Evolutionary conservation across 768 basidiomycete species (phyloP).

Genomic region (Leccinum longicurvipes): DNA sequence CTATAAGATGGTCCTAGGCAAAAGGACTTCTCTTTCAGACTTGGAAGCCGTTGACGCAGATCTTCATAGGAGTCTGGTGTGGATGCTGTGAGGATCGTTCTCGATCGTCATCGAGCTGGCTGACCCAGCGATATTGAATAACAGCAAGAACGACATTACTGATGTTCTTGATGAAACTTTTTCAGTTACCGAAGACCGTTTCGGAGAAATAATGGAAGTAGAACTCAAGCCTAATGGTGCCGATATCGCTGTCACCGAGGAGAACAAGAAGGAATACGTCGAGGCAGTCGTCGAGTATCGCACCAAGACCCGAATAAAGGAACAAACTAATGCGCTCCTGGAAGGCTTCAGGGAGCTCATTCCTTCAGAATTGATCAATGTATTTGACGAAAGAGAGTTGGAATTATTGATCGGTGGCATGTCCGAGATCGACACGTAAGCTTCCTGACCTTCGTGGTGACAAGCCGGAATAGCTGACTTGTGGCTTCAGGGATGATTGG

Average conservation of each 20-base stretch:
- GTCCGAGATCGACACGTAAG: slow-evolving; percentile 85
- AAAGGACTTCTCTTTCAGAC: slow-evolving; percentile 57
- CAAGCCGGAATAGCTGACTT: background rate
- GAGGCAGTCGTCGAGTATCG: slow-evolving; percentile 78
- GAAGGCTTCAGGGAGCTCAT: slow-evolving; percentile 82
- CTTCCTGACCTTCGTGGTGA: slow-evolving; percentile 4
- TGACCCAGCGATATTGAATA: slow-evolving; percentile 1
- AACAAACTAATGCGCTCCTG: slow-evolving; percentile 85
- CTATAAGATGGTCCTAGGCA: slow-evolving; percentile 75
- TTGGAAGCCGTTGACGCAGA: slow-evolving; percentile 69
- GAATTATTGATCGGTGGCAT: slow-evolving; percentile 91
- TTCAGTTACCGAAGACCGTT: slow-evolving; percentile 67
- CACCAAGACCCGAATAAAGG: slow-evolving; percentile 75
- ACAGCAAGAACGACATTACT: slow-evolving; percentile 73
- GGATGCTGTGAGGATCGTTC: slow-evolving; percentile 62
- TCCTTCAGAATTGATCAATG: slow-evolving; percentile 77
- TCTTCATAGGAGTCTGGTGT: slow-evolving; percentile 62
- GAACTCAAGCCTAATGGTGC: slow-evolving; percentile 65
- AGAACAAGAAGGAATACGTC: slow-evolving; percentile 78
- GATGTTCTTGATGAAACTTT: slow-evolving; percentile 74
- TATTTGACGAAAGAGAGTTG: slow-evolving; percentile 89
- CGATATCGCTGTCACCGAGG: slow-evolving; percentile 61
- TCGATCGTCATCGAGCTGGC: background rate
- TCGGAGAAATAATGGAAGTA: slow-evolving; percentile 66
- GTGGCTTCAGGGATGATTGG: slow-evolving; percentile 70